These are phyloP conservation scores for Eucalyptus viminalis DNA, from an alignment of 345 rosid genomes.

Conservation along the genomic window DNA sequence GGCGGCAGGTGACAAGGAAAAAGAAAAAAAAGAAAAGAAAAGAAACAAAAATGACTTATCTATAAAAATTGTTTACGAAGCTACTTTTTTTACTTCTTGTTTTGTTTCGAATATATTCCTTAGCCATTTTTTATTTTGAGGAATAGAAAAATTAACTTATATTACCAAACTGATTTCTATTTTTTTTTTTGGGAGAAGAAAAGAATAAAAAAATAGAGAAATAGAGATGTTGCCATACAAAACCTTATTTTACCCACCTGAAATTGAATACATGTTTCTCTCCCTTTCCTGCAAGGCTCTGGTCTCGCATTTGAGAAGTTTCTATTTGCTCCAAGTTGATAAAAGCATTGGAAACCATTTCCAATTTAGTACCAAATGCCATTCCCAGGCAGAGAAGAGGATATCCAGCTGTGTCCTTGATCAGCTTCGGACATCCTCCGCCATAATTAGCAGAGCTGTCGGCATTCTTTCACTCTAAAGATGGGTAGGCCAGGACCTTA, in stretches of 20 bases:
- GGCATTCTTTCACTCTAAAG: background rate
- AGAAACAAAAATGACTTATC: accelerated
- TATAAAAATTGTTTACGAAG: accelerated
- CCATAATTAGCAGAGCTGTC: background rate
- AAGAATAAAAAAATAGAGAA: accelerated
- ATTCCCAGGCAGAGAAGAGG: background rate
- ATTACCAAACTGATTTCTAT: accelerated
- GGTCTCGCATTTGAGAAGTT: background rate
- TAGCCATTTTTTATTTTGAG: accelerated
- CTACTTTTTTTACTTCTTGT: accelerated
- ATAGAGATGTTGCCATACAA: accelerated
- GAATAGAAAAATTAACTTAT: too few species aligned
- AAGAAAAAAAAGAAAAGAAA: accelerated
- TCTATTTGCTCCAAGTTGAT: background rate
- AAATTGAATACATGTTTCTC: background rate
- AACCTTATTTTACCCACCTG: background rate
- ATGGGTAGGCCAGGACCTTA: background rate
- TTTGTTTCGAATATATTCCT: too few species aligned
- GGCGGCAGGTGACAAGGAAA: accelerated
- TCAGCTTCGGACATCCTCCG: background rate
- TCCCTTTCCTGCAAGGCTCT: background rate
- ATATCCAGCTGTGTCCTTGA: background rate
- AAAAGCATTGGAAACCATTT: background rate
- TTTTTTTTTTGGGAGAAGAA: accelerated
- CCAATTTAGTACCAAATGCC: background rate